Evolutionary conservation across 2,329 filamentous ascomycete genomes (phyloP), one percentile per base, ranked within the genome.

Genomic region (Cladosporium oxysporum): DNA sequence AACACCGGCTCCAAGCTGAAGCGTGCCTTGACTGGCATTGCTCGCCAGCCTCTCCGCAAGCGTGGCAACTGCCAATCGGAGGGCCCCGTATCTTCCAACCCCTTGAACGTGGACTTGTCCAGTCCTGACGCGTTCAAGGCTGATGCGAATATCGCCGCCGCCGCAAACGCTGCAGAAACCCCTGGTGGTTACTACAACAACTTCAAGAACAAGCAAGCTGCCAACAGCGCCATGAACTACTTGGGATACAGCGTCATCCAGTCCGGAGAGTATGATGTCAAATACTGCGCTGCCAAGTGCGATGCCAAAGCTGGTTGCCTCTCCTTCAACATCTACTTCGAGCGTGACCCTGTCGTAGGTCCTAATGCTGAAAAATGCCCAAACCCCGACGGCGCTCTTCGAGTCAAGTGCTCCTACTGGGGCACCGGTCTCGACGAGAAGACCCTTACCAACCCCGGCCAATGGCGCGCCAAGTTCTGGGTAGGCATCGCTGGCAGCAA

Each of bases 401-500:
- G 73, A 49, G 68, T 70, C 67, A 78, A 78, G 66, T 79, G 78
- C 67, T 72, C 75, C 2, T 69, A 76, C 28, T 79, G 75, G 71
- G 77, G 78, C 16, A 71, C 72, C 5, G 68, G 69, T 3, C 66
- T 78, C 57, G 66, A 66, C n/a, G 65, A 68, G 8, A 68, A 61
- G 2, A 76, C 73, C 12, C 77, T 77, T 5, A 75, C 62, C 33
- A 80, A 79, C 68, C 57, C 44, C 3, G 78, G 77, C 28, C 71
- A 79, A 67, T 74, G 66, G 64, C 73, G 76, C 11, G 69, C 66
- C 31, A 53, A 70, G 23, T 75, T 82, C 76, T 70, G 75, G 11
- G 76, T 81, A 44, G 75, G 78, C 37, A 79, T 82, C 53, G 75
- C 79, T 26, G 80, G 77, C n/a, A 80, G 77, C 47, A 81, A 82